Evolutionary conservation across 306 rosid genomes (phyloP), one percentile per base, ranked within the genome.

Genomic region (Vigna nakashimae): DNA sequence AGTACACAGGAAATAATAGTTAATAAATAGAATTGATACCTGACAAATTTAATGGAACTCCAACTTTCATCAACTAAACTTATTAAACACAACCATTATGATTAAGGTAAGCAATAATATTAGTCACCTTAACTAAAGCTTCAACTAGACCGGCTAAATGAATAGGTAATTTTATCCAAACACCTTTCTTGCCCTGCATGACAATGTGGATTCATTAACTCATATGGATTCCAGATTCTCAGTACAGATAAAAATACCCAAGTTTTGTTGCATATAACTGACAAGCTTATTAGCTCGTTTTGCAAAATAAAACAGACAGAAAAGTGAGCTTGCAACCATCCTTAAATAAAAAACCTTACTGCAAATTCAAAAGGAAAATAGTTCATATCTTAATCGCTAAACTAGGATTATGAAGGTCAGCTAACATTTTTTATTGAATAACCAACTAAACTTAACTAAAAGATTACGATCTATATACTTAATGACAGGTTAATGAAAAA

Each of bases 131-230:
- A 15, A 93, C 92, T 14, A 85, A 84, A 78, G 84, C 59, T 79
- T 86, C 91, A 59, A 88, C 89, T 34, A 90, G 94, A 83, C 69
- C 84, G 85, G 60, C 92, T 55, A 77, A 80, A 60, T 81, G 87
- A 65, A 89, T 90, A 3, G 94, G 96, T 75, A 92, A 43, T 73
- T 88, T 92, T 72, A 92, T 56, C 98, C 96, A 92, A 55, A 90
- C 80, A 5, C 94, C 90, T 71, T 78, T 90, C 86, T 85, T 93
- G 7, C 88, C 92, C 98, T 93, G 78, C 79, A 83, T 32, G 63
- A 68, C 18, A 78, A 66, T 24, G 72, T 28, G 40, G 80, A 51
- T 66, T 38, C 20, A 66, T 57, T 63, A 57, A 59, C 36, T 50
- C 49, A 20, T 32, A 20, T 1, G 1, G 32, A 36, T 57, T 82